These are phyloP conservation scores for Pelargonium nanum DNA, from an alignment of 345 rosid genomes.

Conservation along the genomic window DNA sequence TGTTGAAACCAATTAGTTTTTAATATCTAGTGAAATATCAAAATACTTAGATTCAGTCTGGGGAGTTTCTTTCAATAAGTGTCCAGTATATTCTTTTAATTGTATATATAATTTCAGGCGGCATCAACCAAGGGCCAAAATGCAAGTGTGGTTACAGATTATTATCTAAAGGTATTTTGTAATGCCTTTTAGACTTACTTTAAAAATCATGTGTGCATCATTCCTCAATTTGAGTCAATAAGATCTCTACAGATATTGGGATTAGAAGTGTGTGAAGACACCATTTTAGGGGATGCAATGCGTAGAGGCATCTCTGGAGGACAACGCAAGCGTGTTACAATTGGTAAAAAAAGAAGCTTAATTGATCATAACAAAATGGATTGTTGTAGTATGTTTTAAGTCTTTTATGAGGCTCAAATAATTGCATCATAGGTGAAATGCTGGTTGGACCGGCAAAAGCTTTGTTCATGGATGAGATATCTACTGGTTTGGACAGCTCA, in stretches of 20 bases:
- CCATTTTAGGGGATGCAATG: conserved; percentile 62
- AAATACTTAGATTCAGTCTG: too few species aligned
- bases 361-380: too few species aligned
- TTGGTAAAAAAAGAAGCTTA: conserved; percentile 27
- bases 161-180: conserved; percentile 34
- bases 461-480: conserved; percentile 6
- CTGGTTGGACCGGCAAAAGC: too few species aligned
- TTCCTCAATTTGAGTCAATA: conserved; percentile 1
- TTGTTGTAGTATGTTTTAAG: too few species aligned
- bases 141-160: conserved; percentile 36
- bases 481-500: conserved; percentile 79
- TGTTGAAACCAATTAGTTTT: conserved; percentile 70
- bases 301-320: conserved; percentile 78
- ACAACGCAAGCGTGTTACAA: conserved; percentile 72
- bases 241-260: conserved; percentile 49
- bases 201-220: too few species aligned
- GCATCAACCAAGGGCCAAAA: conserved; percentile 35
- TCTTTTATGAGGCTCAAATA: too few species aligned
- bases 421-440: too few species aligned
- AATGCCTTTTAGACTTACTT: too few species aligned
- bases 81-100: too few species aligned
- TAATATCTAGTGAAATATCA: too few species aligned
- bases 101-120: conserved; percentile 21
- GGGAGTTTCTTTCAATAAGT: too few species aligned
- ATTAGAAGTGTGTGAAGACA: conserved; percentile 62